A percentile compares a stretch with the other conserved stretches of the same genome.
phyloP scores from a whole-genome alignment of 2,329 filamentous ascomycete species.

The Neofusicoccum parvum region DNA sequence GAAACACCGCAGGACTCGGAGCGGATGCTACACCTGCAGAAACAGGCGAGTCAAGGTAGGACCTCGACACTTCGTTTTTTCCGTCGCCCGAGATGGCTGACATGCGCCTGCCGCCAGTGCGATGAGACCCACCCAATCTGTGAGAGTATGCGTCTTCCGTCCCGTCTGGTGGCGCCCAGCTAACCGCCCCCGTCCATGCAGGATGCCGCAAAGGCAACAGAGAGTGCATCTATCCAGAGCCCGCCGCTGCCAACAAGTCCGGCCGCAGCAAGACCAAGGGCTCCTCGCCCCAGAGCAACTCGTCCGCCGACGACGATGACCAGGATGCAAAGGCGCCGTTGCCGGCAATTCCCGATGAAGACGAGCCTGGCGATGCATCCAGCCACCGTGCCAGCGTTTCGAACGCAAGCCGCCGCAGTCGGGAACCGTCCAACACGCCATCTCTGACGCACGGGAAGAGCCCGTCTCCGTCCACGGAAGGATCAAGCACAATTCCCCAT shows the following conservation, averaged over 20 bases:
- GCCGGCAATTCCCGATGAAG: constrained; percentile 49
- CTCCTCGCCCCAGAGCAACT: constrained; percentile 50
- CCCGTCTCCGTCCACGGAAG: constrained; percentile 56
- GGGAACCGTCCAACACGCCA: constrained; percentile 43
- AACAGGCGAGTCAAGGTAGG: constrained; percentile 77
- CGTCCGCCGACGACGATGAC: constrained; percentile 57
- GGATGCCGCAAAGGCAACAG: constrained; percentile 90
- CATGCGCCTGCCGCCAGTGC: constrained; percentile 59
- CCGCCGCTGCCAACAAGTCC: constrained; percentile 55
- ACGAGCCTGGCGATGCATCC: constrained; percentile 44
- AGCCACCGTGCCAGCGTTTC: constrained; percentile 18
- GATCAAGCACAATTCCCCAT: constrained; percentile 39
- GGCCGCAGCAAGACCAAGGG: constrained; percentile 51
- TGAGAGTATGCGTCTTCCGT: constrained; percentile 59
- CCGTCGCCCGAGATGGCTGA: constrained; percentile 19
- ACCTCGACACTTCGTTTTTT: background rate
- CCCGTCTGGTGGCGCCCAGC: constrained; percentile 10
- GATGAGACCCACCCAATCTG: constrained; percentile 87
- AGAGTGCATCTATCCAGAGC: constrained; percentile 87
- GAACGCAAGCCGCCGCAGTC: constrained; percentile 29
- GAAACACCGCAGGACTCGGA: constrained; percentile 90
- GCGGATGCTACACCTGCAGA: constrained; percentile 91
- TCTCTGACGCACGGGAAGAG: constrained; percentile 47
- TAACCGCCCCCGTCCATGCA: constrained; percentile 34
- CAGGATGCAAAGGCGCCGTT: constrained; percentile 45